Conservation (phyloP, 495 filamentous ascomycete genomes). For the Bryoglossum gracile region DNA sequence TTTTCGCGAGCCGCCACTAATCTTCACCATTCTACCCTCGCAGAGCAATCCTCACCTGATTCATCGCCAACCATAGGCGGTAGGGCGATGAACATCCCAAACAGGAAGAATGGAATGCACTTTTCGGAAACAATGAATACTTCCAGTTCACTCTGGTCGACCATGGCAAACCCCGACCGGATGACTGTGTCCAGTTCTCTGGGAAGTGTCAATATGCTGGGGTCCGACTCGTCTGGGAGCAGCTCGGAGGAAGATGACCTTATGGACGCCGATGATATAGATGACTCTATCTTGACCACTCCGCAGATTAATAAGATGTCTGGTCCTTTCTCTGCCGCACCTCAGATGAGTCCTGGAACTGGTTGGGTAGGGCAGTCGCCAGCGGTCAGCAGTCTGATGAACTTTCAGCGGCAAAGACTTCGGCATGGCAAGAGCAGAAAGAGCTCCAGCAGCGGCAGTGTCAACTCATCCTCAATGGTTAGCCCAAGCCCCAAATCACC, state of each 20-base stretch:
- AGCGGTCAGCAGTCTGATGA: constrained; percentile 62
- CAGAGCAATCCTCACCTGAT: constrained; percentile 84
- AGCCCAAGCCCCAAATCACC: constrained; percentile 59
- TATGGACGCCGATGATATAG: constrained; percentile 72
- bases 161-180: constrained; percentile 48
- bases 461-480: constrained; percentile 61
- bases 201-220: constrained; percentile 74
- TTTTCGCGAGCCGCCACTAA: constrained; percentile 93
- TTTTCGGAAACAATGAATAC: constrained; percentile 34
- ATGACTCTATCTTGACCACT: constrained; percentile 67
- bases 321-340: constrained; percentile 25
- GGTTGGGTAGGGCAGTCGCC: constrained; percentile 60
- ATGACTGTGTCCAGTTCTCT: constrained; percentile 75
- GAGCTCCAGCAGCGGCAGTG: constrained; percentile 63
- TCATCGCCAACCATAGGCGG: constrained; percentile 83
- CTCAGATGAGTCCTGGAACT: constrained; percentile 40
- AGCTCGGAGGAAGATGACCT: constrained; percentile 68
- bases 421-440: constrained; percentile 49
- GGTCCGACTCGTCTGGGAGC: constrained; percentile 67
- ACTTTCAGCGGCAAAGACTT: constrained; percentile 62
- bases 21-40: constrained; percentile 90
- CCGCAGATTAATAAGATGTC: constrained; percentile 51
- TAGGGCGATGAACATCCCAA: constrained; percentile 71
- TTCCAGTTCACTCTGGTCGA: constrained; percentile 26
- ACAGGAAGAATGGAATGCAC: constrained; percentile 30